phyloP scores from a whole-genome alignment of 1,284 basidiomycete species.

The Xerocomus amazonicus region DNA sequence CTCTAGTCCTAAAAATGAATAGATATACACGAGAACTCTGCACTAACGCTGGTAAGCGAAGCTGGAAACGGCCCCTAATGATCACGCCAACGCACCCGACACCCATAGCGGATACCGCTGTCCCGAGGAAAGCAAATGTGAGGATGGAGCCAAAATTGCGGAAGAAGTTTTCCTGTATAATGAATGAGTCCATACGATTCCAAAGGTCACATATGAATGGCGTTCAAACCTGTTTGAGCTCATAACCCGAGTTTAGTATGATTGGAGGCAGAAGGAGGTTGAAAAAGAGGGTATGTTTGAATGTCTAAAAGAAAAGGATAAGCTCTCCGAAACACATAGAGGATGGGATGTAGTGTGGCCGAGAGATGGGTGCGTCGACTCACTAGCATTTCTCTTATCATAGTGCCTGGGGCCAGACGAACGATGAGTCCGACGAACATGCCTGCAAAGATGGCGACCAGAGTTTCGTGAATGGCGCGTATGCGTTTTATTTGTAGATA shows the following conservation, averaged over 20 bases:
- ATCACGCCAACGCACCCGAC: slow-evolving; percentile 69
- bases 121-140: slow-evolving; percentile 94
- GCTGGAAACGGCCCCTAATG: slow-evolving; percentile 7
- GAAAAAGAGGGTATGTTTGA: slow-evolving; percentile 97
- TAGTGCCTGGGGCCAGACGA: slow-evolving; percentile 85
- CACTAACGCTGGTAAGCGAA: slow-evolving; percentile 45
- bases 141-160: slow-evolving; percentile 97
- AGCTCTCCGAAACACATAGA: not conserved
- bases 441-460: slow-evolving; percentile 93
- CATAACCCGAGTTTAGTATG: slow-evolving; percentile 97
- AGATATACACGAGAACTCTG: slow-evolving; percentile 94
- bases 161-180: slow-evolving; percentile 90
- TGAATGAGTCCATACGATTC: not conserved
- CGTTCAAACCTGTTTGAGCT: slow-evolving; percentile 81
- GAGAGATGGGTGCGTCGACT: slow-evolving; percentile 35
- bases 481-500: slow-evolving; percentile 97
- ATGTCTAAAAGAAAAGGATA: slow-evolving; percentile 54
- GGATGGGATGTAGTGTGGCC: no score
- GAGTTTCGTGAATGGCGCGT: slow-evolving; percentile 93
- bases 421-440: slow-evolving; percentile 95
- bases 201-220: not conserved
- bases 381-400: slow-evolving; percentile 97
- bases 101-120: slow-evolving; percentile 95
- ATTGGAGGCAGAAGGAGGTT: slow-evolving; percentile 97
- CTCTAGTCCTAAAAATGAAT: slow-evolving; percentile 89